These are phyloP conservation scores for Artemisia argyi DNA, from an alignment of 129 eudicot genomes.

Conservation along the genomic window DNA sequence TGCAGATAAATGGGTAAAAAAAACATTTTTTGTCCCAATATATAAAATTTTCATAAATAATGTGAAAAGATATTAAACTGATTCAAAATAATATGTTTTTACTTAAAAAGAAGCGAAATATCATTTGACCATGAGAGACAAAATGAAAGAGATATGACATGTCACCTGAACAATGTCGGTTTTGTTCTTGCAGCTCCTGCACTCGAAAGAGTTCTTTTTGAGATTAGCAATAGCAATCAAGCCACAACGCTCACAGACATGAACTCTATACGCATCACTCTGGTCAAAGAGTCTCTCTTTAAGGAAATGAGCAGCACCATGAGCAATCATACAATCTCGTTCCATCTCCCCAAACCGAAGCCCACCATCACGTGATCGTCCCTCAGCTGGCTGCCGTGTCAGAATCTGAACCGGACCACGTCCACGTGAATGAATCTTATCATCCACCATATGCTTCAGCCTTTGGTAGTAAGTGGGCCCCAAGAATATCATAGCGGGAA, in stretches of 20 bases:
- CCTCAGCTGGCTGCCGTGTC: conserved; percentile 96
- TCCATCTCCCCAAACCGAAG: conserved; percentile 98
- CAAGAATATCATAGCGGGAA: conserved; percentile 81
- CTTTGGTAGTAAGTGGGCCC: conserved; percentile 98
- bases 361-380: conserved; percentile 98
- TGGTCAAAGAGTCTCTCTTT: conserved; percentile 94
- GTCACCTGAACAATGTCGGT: conserved; percentile 89
- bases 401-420: conserved; percentile 95
- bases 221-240: conserved; percentile 84
- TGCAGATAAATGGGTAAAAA: conserved; percentile 39
- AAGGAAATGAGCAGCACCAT: conserved; percentile 95
- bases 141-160: no score
- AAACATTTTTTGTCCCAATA: no score
- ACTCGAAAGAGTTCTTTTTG: conserved; percentile 83
- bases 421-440: conserved; percentile 95
- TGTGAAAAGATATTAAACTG: no score
- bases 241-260: conserved; percentile 87
- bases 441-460: conserved; percentile 97
- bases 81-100: no score
- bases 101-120: no score
- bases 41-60: no score
- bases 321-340: conserved; percentile 97
- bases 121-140: no score
- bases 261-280: conserved; percentile 93
- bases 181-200: conserved; percentile 92